Conservation (phyloP, 495 filamentous ascomycete genomes). For the Penicillium riverlandense region DNA sequence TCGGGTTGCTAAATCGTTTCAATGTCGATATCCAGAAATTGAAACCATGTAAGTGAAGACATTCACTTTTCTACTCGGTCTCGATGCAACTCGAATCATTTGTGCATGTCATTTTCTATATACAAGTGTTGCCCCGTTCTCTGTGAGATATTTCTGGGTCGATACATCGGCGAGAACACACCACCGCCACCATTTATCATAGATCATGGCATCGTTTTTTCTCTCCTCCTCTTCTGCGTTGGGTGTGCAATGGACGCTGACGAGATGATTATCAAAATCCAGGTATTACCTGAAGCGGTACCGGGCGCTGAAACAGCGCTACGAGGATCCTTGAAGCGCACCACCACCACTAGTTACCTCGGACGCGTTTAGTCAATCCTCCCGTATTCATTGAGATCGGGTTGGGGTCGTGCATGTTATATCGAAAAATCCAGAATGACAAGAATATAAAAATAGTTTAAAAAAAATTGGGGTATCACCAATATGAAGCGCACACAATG, state of each 20-base stretch:
- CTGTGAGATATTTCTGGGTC: neutral
- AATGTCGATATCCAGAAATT: constrained; percentile 50
- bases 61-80: neutral
- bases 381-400: neutral
- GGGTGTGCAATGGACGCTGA: constrained; percentile 1
- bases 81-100: neutral
- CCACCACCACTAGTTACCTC: constrained; percentile 5
- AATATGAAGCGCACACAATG: constrained; percentile 36
- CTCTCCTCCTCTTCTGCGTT: no score
- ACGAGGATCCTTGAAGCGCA: constrained; percentile 43
- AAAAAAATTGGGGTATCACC: constrained; percentile 35
- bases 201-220: constrained; percentile 22
- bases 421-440: constrained; percentile 10
- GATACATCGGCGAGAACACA: constrained; percentile 3
- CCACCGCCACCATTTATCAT: constrained; percentile 16
- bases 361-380: neutral
- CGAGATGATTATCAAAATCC: constrained; percentile 6
- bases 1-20: no score
- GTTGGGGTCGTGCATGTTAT: constrained; percentile 7
- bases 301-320: constrained; percentile 76
- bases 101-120: neutral
- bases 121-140: no score
- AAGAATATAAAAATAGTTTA: constrained; percentile 12
- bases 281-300: constrained; percentile 97
- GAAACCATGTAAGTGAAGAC: constrained; percentile 71